phyloP scores from a whole-genome alignment of 306 rosid species.

The Vachellia collinsii region DNA sequence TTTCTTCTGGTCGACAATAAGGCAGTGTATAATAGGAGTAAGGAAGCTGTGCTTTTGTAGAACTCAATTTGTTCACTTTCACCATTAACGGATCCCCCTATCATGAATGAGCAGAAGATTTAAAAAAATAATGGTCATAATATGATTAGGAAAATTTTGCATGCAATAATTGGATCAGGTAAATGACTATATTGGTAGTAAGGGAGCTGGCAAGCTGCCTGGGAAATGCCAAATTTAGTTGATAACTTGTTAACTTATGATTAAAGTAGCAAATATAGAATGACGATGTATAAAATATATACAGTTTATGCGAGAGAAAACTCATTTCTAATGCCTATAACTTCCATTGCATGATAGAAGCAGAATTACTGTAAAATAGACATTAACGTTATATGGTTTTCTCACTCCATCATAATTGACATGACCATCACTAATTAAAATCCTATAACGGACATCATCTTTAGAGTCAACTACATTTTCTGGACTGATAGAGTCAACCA shows the following conservation, averaged over 20 bases:
- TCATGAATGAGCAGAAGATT: slow-evolving; percentile 24
- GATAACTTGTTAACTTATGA: neutral
- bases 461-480: neutral
- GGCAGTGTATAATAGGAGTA: slow-evolving; percentile 71
- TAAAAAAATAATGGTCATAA: neutral
- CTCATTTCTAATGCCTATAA: neutral
- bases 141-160: neutral
- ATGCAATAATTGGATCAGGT: neutral
- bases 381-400: neutral
- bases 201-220: neutral
- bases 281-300: neutral
- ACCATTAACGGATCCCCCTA: slow-evolving; percentile 63
- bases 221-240: neutral
- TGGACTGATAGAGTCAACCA: neutral
- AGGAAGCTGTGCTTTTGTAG: slow-evolving; percentile 73
- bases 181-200: slow-evolving; percentile 2
- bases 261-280: neutral
- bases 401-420: neutral
- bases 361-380: neutral
- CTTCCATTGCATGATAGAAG: too few relatives aligned
- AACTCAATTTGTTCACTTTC: slow-evolving; percentile 70
- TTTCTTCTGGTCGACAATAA: slow-evolving; percentile 56
- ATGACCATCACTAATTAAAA: slow-evolving; percentile 17
- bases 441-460: neutral
- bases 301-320: neutral